Evolutionary conservation across 2,329 filamentous ascomycete species (phyloP).

Genomic region (Penicillium brevicompactum): DNA sequence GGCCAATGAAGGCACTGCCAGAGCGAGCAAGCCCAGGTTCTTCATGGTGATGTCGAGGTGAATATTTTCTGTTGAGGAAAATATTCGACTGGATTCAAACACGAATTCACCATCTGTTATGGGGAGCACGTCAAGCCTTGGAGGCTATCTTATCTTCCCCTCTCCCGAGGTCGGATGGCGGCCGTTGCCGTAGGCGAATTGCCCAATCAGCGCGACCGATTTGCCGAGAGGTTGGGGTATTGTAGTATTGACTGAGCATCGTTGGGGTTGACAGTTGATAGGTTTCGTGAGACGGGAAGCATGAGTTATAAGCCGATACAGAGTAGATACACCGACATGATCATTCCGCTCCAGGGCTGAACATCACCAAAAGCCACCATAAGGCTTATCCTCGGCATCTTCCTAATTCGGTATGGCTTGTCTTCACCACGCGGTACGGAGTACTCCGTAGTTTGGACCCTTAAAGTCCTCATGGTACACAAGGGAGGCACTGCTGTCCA

Average conservation of each 20-base stretch:
- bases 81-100: neutral
- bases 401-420: neutral
- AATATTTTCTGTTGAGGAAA: neutral
- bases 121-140: slow-evolving; percentile 7
- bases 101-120: neutral
- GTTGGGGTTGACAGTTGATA: neutral
- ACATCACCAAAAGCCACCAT: neutral
- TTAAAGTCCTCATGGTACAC: too few species aligned
- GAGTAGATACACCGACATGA: neutral
- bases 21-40: slow-evolving; percentile 15
- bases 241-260: neutral
- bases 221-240: slow-evolving; percentile 20
- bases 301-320: neutral
- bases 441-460: too few species aligned
- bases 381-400: neutral
- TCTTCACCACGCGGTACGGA: too few species aligned
- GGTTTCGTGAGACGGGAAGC: neutral
- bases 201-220: slow-evolving; percentile 11
- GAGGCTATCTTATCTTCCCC: slow-evolving; percentile 22
- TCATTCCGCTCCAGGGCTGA: too few species aligned
- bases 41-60: slow-evolving; percentile 15
- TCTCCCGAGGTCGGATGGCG: slow-evolving; percentile 13
- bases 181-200: slow-evolving; percentile 18
- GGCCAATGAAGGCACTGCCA: slow-evolving; percentile 23
- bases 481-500: too few species aligned